Base-by-base conservation (phyloP, 2,329 filamentous ascomycete species). In the Ophioceras dolichostomum region DNA sequence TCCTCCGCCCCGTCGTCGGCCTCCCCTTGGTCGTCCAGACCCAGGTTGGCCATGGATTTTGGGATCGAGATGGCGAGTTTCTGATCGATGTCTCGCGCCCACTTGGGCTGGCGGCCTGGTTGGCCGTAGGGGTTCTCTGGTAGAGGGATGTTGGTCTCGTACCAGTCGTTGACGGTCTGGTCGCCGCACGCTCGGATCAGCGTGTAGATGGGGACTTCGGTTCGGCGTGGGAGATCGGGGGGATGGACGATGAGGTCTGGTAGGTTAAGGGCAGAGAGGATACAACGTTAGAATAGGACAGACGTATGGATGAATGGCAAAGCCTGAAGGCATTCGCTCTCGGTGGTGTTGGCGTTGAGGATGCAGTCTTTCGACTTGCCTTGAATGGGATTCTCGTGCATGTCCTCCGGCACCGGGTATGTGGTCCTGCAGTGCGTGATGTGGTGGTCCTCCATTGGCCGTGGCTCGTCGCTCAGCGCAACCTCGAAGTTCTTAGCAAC, bases 181-280 rank as follows among this genome's bases (percentile, higher is more conserved):
- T 69, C 73, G 8, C 66, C 71, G 1, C 70, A 70, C 24, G 68
- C 54, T 14, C 73, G 66, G 21, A 68, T 60, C 9, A 73, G 57
- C 0, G 70, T 68, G 48, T 73, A 76, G 5, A 59, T 50, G 0
- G 71, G 69, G 0, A 55, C 54, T 0, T 53, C 41, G 1, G 52
- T 52, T 8, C 45, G 48, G 13, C 51, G 50, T 4, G 46, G 43
- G 0, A 51, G 43, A 22, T 58, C 50, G 3, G 57, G 57, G 0
- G 60, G 56, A 36, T 65, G 63, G 4, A 76, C 59, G 10, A 72
- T 47, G 8, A 75, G 54, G 1, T 67, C 68, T 72, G 4, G 13
- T 10, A 3, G 9, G 29, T 18, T 22, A 37, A 27, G 16, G 27
- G 28, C 41, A 13, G 5, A n/a, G n/a, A n/a, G n/a, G n/a, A n/a